A percentile compares a stretch with the other conserved stretches of the same genome.
Conservation (phyloP, 1,284 basidiomycete species). For the Ceratobasidium theobromae region DNA sequence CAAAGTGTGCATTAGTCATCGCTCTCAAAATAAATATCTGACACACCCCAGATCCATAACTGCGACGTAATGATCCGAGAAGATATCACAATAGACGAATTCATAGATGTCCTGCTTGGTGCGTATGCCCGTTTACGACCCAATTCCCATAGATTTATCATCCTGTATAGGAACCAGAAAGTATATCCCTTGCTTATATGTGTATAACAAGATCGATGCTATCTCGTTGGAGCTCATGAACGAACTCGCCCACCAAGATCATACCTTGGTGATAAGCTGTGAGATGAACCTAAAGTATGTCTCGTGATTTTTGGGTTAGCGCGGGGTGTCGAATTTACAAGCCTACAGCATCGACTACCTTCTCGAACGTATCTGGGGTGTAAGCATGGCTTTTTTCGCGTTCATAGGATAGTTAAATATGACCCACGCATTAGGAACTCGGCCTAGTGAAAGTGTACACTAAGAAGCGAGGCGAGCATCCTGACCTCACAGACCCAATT, state of each 20-base stretch:
- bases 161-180: slow-evolving; percentile 73
- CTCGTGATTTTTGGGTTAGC: not conserved
- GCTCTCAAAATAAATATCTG: slow-evolving; percentile 3
- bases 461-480: slow-evolving; percentile 92
- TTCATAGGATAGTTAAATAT: not conserved
- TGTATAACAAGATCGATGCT: slow-evolving; percentile 94
- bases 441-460: slow-evolving; percentile 91
- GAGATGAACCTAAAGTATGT: slow-evolving; percentile 82
- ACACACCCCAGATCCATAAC: slow-evolving; percentile 80
- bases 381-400: slow-evolving; percentile 29
- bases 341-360: slow-evolving; percentile 75
- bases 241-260: slow-evolving; percentile 81
- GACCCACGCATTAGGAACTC: slow-evolving; percentile 51
- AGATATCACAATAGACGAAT: slow-evolving; percentile 95
- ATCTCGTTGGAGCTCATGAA: slow-evolving; percentile 90
- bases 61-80: slow-evolving; percentile 97
- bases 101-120: slow-evolving; percentile 95
- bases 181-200: slow-evolving; percentile 90
- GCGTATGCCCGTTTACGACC: slow-evolving; percentile 50
- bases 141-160: not conserved
- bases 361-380: slow-evolving; percentile 86
- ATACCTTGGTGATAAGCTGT: slow-evolving; percentile 92
- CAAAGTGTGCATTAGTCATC: slow-evolving; percentile 44
- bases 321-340: slow-evolving; percentile 22
- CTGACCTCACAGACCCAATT: slow-evolving; percentile 91